These are phyloP conservation scores for Melampsora larici-populina DNA, from an alignment of 1,284 basidiomycete species.

Conservation along the genomic window DNA sequence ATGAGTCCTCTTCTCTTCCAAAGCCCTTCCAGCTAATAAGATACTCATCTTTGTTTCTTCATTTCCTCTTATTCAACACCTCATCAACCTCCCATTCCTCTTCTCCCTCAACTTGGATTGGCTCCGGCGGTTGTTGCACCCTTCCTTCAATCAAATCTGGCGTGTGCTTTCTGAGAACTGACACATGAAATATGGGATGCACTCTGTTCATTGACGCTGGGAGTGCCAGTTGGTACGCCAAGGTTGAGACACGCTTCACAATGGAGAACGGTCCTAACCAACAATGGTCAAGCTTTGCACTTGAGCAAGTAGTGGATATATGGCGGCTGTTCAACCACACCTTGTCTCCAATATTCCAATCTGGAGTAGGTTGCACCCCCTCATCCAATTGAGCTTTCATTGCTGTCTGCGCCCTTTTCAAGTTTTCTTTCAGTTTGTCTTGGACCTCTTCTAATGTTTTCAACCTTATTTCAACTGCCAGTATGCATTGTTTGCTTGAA, in stretches of 20 bases:
- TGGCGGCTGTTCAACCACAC: too few species aligned
- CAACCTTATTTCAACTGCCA: too few species aligned
- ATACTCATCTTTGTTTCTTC: not conserved
- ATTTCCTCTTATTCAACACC: not conserved
- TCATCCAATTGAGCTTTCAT: too few species aligned
- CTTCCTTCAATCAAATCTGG: not conserved
- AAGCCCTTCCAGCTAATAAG: not conserved
- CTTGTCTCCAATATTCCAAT: too few species aligned
- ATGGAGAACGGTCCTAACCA: constrained; percentile 13
- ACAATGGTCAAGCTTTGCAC: not conserved
- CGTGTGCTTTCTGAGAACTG: not conserved
- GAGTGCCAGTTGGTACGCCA: not conserved
- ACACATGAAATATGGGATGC: not conserved
- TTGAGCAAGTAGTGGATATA: not conserved
- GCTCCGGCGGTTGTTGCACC: not conserved
- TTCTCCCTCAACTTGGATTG: not conserved
- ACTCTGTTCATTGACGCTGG: not conserved
- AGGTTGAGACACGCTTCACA: not conserved
- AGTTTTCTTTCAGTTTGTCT: too few species aligned
- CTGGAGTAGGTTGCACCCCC: too few species aligned
- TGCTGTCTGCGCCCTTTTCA: too few species aligned
- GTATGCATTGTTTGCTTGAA: too few species aligned
- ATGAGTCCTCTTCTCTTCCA: not conserved
- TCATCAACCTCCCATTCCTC: not conserved
- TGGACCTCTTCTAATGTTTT: too few species aligned